Evolutionary conservation across 208 protist genomes (phyloP).

Genomic region (Trypanosoma caninum): DNA sequence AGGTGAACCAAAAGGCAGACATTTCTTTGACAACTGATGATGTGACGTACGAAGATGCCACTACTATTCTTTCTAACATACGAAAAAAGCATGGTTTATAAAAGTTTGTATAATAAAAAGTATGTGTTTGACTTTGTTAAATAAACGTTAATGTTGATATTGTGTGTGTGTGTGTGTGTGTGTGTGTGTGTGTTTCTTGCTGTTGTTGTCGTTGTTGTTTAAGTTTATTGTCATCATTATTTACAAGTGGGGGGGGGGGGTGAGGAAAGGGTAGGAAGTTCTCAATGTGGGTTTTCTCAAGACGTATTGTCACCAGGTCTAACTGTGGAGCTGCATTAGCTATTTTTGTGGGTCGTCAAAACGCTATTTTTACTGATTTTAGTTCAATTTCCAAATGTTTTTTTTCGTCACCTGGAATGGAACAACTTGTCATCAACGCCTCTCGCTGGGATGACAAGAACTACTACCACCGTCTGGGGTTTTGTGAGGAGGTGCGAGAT

Average conservation of each 20-base stretch:
- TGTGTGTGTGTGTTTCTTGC: too few relatives aligned
- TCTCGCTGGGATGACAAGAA: constrained; percentile 39
- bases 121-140: too few relatives aligned
- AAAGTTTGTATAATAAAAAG: too few relatives aligned
- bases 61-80: constrained; percentile 47
- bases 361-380: background rate
- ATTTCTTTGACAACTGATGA: constrained; percentile 6
- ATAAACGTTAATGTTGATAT: too few relatives aligned
- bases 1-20: background rate
- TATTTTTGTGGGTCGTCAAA: background rate
- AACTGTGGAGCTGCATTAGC: background rate
- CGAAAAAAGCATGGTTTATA: constrained; percentile 39
- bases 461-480: constrained; percentile 64
- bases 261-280: too few relatives aligned
- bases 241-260: background rate
- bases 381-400: background rate
- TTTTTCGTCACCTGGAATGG: constrained; percentile 9
- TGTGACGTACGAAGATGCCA: constrained; percentile 38
- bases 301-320: background rate
- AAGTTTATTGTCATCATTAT: constrained; percentile 2
- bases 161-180: too few relatives aligned
- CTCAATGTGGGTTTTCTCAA: constrained; percentile 5
- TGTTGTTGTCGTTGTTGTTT: too few relatives aligned
- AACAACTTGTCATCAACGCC: constrained; percentile 31
- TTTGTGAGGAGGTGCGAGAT: constrained; percentile 32